phyloP scores from a whole-genome alignment of 2,329 filamentous ascomycete genomes.

The Chaetomium globosum region DNA sequence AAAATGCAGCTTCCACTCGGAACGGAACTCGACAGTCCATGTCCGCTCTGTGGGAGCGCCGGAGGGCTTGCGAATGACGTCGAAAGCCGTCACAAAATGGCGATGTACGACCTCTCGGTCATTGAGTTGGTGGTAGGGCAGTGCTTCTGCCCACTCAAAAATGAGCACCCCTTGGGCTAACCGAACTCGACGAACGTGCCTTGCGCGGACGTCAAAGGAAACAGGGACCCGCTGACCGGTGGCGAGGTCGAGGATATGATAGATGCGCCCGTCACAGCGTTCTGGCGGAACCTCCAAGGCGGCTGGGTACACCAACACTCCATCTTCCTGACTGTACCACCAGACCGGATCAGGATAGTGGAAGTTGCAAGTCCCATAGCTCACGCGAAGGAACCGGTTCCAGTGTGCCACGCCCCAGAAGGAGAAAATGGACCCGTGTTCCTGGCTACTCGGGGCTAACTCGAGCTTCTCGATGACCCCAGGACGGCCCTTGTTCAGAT shows the following conservation, averaged over 20 bases:
- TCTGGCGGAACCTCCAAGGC: conserved; percentile 21
- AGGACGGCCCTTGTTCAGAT: conserved; percentile 54
- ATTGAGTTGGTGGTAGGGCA: conserved; percentile 55
- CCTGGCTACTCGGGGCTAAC: conserved; percentile 43
- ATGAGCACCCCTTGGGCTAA: conserved; percentile 58
- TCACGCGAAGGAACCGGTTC: conserved; percentile 49
- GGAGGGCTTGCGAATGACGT: conserved; percentile 44
- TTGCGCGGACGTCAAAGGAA: conserved; percentile 54
- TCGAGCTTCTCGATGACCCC: conserved; percentile 50
- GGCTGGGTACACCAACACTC: conserved; percentile 58
- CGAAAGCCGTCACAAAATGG: conserved; percentile 63
- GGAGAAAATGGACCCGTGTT: conserved; percentile 25
- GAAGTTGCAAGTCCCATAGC: conserved; percentile 47
- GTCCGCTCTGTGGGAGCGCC: conserved; percentile 26
- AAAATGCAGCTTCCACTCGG: conserved; percentile 64
- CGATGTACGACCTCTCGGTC: conserved; percentile 55
- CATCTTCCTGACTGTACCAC: conserved; percentile 57
- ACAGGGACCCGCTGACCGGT: conserved; percentile 48
- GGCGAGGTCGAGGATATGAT: conserved; percentile 55
- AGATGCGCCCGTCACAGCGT: conserved; percentile 35
- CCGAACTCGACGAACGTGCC: conserved; percentile 57
- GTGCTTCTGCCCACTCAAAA: conserved; percentile 64
- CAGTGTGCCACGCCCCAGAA: conserved; percentile 49
- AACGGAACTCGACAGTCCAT: conserved; percentile 55
- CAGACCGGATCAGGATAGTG: conserved; percentile 55